Evolutionary conservation across 768 basidiomycete genomes (phyloP).

Genomic region (Leucosporidium scottii): DNA sequence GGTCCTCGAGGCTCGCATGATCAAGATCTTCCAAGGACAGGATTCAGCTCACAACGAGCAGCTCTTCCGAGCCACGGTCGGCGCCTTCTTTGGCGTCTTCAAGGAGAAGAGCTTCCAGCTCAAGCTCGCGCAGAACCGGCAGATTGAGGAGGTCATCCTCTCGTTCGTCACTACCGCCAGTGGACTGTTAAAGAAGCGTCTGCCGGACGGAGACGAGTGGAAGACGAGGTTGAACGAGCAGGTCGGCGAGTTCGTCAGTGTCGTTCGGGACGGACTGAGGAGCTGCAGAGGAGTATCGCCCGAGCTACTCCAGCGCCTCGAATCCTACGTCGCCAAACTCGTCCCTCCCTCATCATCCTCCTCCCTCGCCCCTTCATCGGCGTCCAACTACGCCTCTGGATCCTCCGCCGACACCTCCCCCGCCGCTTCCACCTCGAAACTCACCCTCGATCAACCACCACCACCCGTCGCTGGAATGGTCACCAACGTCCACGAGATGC

Average conservation of each 20-base stretch:
- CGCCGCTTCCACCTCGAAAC: slow-evolving; percentile 43
- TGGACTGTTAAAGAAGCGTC: slow-evolving; percentile 67
- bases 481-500: slow-evolving; percentile 64
- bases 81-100: slow-evolving; percentile 84
- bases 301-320: slow-evolving; percentile 72
- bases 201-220: slow-evolving; percentile 72
- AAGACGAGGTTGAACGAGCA: slow-evolving; percentile 88
- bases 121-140: slow-evolving; percentile 91
- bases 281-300: slow-evolving; percentile 61
- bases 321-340: slow-evolving; percentile 74
- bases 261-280: slow-evolving; percentile 69
- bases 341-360: slow-evolving; percentile 40
- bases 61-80: slow-evolving; percentile 79
- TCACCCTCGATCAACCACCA: slow-evolving; percentile 56
- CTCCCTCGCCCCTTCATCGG: not conserved
- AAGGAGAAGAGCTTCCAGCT: slow-evolving; percentile 74
- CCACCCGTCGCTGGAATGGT: slow-evolving; percentile 50
- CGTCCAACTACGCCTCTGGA: slow-evolving; percentile 65
- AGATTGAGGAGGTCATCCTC: slow-evolving; percentile 93
- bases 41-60: slow-evolving; percentile 62
- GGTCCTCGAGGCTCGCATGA: slow-evolving; percentile 77
- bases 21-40: slow-evolving; percentile 88
- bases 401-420: slow-evolving; percentile 54
- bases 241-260: slow-evolving; percentile 76
- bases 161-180: slow-evolving; percentile 92